A percentile compares a stretch with the other conserved stretches of the same genome.
phyloP scores from a whole-genome alignment of 768 basidiomycete genomes.

The Collybia sp. region DNA sequence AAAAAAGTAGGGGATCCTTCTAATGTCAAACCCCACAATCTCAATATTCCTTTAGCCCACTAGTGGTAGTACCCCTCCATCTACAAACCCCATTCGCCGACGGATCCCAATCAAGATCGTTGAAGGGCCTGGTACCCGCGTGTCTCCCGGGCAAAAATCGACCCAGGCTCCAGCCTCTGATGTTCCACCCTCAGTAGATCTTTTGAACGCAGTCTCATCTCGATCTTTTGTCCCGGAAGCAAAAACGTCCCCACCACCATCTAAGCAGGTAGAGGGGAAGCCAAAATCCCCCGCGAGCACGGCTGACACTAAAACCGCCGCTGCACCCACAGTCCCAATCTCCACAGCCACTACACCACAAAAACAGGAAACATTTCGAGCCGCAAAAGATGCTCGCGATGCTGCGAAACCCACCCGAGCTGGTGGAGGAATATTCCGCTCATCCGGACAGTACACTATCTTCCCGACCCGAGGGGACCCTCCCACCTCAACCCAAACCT shows the following conservation, averaged over 20 bases:
- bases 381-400: constrained; percentile 55
- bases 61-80: too few relatives aligned
- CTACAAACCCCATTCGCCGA: not conserved
- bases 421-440: constrained; percentile 72
- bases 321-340: constrained; percentile 8
- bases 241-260: not conserved
- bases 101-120: constrained; percentile 6
- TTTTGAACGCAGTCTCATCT: constrained; percentile 36
- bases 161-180: too few relatives aligned
- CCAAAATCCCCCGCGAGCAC: too few relatives aligned
- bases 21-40: not conserved
- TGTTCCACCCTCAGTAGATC: constrained; percentile 9
- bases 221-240: constrained; percentile 12
- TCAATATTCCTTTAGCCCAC: not conserved
- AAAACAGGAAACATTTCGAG: constrained; percentile 40
- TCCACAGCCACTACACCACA: constrained; percentile 3
- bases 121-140: constrained; percentile 1
- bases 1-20: constrained; percentile 41
- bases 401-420: constrained; percentile 37
- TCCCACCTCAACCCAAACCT: not conserved
- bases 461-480: constrained; percentile 31
- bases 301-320: not conserved
- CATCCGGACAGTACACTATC: constrained; percentile 55
- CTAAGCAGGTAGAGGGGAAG: not conserved
- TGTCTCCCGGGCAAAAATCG: not conserved